These are phyloP conservation scores for Talaromyces atroroseus DNA, from an alignment of 2,329 filamentous ascomycete genomes.

Conservation along the genomic window DNA sequence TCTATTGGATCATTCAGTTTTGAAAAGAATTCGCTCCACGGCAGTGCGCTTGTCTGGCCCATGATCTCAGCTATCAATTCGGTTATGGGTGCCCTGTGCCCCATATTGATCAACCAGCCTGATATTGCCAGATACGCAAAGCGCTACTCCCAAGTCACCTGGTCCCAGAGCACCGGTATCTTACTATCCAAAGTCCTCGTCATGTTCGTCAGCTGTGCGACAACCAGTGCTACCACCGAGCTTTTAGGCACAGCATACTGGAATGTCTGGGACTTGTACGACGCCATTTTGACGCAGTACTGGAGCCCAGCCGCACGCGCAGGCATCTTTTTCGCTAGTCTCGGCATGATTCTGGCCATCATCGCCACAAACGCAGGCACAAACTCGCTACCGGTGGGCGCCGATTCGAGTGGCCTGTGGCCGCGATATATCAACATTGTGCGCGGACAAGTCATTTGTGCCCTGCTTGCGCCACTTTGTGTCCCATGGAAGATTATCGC, in stretches of 20 bases:
- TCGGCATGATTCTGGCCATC: constrained; percentile 42
- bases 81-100: constrained; percentile 40
- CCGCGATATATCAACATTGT: constrained; percentile 53
- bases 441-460: constrained; percentile 44
- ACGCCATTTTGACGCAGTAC: constrained; percentile 31
- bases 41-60: constrained; percentile 30
- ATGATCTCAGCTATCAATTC: constrained; percentile 37
- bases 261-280: constrained; percentile 40
- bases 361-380: constrained; percentile 43
- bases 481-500: constrained; percentile 50
- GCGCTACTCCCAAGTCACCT: constrained; percentile 33
- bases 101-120: constrained; percentile 43
- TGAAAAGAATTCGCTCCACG: constrained; percentile 1
- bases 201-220: constrained; percentile 36
- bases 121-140: constrained; percentile 43
- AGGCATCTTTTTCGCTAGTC: constrained; percentile 43
- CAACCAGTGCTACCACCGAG: constrained; percentile 25
- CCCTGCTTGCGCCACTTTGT: constrained; percentile 40
- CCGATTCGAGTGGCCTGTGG: constrained; percentile 51
- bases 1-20: constrained; percentile 25
- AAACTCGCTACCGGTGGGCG: constrained; percentile 48
- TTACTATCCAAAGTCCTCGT: constrained; percentile 35
- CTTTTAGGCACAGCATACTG: constrained; percentile 35
- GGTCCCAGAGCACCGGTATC: constrained; percentile 38
- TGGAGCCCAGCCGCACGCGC: constrained; percentile 32